Evolutionary conservation across 371 early-diverging fungal species (phyloP).

Genomic region (Actinomucor elegans): DNA sequence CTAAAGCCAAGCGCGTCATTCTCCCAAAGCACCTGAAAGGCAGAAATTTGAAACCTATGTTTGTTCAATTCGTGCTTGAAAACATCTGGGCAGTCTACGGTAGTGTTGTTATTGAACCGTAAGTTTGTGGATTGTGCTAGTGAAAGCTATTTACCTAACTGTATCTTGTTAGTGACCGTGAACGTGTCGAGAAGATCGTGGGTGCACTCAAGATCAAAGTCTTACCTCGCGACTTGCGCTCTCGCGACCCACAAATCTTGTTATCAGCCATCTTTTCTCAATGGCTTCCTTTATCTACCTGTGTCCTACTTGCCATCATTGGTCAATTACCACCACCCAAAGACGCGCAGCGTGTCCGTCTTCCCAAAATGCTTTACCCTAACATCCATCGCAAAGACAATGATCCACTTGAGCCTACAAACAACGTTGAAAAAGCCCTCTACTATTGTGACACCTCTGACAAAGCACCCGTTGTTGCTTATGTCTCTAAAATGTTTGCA

Average conservation of each 20-base stretch:
- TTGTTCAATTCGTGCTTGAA: constrained; percentile 93
- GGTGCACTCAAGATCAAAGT: constrained; percentile 84
- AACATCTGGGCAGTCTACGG: constrained; percentile 97
- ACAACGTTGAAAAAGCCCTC: constrained; percentile 62
- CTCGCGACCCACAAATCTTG: constrained; percentile 80
- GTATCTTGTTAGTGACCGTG: constrained; percentile 61
- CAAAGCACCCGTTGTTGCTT: constrained; percentile 73
- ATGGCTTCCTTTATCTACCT: constrained; percentile 82
- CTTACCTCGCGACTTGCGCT: constrained; percentile 81
- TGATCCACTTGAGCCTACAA: constrained; percentile 48
- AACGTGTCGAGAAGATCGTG: constrained; percentile 91
- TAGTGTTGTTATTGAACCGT: constrained; percentile 71
- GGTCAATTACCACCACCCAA: constrained; percentile 89
- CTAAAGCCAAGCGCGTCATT: constrained; percentile 89
- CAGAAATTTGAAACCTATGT: constrained; percentile 84
- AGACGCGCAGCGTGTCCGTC: constrained; percentile 77
- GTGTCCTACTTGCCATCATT: constrained; percentile 77
- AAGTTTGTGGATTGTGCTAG: constrained; percentile 22
- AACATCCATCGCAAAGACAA: constrained; percentile 36
- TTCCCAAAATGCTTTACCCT: constrained; percentile 80
- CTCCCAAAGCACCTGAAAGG: constrained; percentile 84
- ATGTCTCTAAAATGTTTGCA: constrained; percentile 92
- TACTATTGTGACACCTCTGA: constrained; percentile 55
- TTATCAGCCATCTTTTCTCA: constrained; percentile 79
- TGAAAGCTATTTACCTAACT: too few species aligned